Evolutionary conservation across 768 basidiomycete genomes (phyloP), one percentile per base, ranked within the genome.

Genomic region (Botryobasidium botryosum): DNA sequence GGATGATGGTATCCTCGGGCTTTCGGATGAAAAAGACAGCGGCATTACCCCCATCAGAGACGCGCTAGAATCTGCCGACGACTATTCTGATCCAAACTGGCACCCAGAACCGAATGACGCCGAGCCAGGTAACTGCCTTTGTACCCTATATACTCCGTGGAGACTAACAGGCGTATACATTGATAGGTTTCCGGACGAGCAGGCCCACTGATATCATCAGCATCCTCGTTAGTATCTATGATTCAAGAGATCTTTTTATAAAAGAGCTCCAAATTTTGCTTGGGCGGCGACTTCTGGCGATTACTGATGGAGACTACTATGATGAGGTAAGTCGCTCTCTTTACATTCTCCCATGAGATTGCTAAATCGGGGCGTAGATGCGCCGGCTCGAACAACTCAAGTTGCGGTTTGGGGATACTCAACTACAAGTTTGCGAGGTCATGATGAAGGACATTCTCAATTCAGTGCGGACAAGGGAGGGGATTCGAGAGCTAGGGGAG

Each of bases 381-480:
- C 72, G 81, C 20, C 94, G 86, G 54, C 76, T 97, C 48, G 91
- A 94, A 59, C 84, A 91, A 35, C 64, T 99, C 49, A 97, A 97
- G 64, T 72, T 91, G 45, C 79, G 94, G 3, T 99, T 99, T 55
- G 94, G 94, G 18, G 94, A 97, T 55, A 69, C 77, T 1, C 77
- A 88, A 2, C 61, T 99, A 45, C 88, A 94, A 58, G 83, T 88
- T 4, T 96, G 91, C 65, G 92, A 97, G 57, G 90, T 99, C 44
- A 97, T 99, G 94, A 64, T 97, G 56, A 84, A 78, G 56, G 94
- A 99, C 59, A 83, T 97, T 76, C 81, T 86, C 3, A 90, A 97
- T 59, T 94, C 92, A 32, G 79, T 77, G 55, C 73, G 87, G 27
- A 82, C 80, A 40, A 85, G 97, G 57, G 73, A 74, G n/a, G 80